A percentile compares a stretch with the other conserved stretches of the same genome.
phyloP scores from a whole-genome alignment of 2,329 filamentous ascomycete species.

The Neofusicoccum ribis region DNA sequence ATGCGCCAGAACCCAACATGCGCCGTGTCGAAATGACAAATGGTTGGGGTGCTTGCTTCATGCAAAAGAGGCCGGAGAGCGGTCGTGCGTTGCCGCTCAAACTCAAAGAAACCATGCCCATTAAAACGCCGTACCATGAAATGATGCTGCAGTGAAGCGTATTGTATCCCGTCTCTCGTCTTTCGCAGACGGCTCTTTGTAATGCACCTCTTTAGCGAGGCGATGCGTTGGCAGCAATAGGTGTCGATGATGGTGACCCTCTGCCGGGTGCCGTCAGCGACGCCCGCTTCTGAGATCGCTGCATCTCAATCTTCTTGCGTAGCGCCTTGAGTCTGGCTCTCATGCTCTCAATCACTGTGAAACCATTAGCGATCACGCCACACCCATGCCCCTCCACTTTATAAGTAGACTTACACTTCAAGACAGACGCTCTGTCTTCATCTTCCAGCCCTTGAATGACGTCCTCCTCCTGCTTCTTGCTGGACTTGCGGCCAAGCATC shows the following conservation, averaged over 20 bases:
- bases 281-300: constrained; percentile 33
- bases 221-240: constrained; percentile 7
- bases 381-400: neutral
- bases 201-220: neutral
- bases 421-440: constrained; percentile 71
- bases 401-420: constrained; percentile 63
- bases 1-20: constrained; percentile 18
- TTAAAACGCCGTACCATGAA: constrained; percentile 17
- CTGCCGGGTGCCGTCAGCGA: constrained; percentile 15
- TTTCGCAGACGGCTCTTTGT: too few relatives aligned
- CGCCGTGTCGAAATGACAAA: constrained; percentile 15
- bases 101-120: constrained; percentile 9
- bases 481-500: constrained; percentile 44
- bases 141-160: constrained; percentile 4
- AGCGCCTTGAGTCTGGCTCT: constrained; percentile 43
- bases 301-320: constrained; percentile 48
- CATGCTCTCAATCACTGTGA: constrained; percentile 48
- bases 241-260: constrained; percentile 11
- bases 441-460: constrained; percentile 58
- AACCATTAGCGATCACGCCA: neutral
- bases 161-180: neutral
- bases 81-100: constrained; percentile 7
- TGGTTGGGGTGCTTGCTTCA: constrained; percentile 16
- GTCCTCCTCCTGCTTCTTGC: constrained; percentile 50
- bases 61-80: constrained; percentile 12